Percentiles rank a stretch among this genome's conserved stretches.
Evolutionary conservation across 176 grass and related monocot species (phyloP).

Genomic region (Zoysia japonica): DNA sequence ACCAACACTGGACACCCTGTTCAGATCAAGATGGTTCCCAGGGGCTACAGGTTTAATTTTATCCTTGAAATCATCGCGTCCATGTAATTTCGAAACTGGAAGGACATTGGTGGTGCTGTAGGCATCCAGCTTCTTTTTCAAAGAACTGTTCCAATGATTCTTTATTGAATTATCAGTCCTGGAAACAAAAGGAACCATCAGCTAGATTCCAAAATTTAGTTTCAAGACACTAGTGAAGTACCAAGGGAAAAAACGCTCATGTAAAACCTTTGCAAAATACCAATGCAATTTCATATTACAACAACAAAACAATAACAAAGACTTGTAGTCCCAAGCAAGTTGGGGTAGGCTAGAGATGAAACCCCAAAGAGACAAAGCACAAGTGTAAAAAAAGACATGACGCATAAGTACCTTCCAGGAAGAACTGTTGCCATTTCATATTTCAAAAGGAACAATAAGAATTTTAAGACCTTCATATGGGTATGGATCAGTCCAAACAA

Average conservation of each 20-base stretch:
- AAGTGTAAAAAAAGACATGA: no score
- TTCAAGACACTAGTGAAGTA: neutral
- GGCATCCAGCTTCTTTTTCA: slow-evolving; percentile 86
- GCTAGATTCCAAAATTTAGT: slow-evolving; percentile 1
- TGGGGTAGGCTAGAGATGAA: no score
- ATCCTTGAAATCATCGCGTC: slow-evolving; percentile 52
- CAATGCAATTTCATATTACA: slow-evolving; percentile 1
- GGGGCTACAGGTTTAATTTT: slow-evolving; percentile 15
- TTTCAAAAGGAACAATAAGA: neutral
- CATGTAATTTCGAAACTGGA: slow-evolving; percentile 38
- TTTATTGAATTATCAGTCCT: slow-evolving; percentile 99
- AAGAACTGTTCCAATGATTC: slow-evolving; percentile 99
- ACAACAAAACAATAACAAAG: no score
- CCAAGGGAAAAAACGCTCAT: neutral
- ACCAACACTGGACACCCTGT: slow-evolving; percentile 28
- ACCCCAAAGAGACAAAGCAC: no score
- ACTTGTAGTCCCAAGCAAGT: no score
- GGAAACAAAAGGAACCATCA: slow-evolving; percentile 38
- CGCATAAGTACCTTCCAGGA: no score
- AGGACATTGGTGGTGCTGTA: slow-evolving; percentile 47
- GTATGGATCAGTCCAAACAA: neutral
- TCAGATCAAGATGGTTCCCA: slow-evolving; percentile 45
- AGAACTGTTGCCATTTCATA: slow-evolving; percentile 1
- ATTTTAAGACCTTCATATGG: neutral
- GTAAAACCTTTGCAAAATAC: slow-evolving; percentile 1